Conservation (phyloP, 2,329 filamentous ascomycete genomes). For the Aspergillus glaucus region DNA sequence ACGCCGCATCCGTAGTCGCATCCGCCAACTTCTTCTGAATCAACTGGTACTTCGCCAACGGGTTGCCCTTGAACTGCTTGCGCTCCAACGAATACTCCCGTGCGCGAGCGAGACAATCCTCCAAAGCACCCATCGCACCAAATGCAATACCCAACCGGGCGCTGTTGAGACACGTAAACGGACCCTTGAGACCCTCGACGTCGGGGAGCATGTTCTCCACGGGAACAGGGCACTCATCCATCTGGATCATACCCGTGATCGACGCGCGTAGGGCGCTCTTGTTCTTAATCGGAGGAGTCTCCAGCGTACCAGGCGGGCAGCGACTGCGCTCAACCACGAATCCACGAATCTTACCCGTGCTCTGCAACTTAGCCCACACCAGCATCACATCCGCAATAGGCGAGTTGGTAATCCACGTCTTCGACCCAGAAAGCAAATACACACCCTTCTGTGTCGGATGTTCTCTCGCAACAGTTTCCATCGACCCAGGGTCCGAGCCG, state of each 20-base stretch:
- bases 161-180: constrained; percentile 90
- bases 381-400: constrained; percentile 79
- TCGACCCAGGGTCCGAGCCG: constrained; percentile 81
- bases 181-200: constrained; percentile 77
- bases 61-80: constrained; percentile 94
- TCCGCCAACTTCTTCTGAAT: constrained; percentile 97
- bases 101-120: constrained; percentile 79
- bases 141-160: constrained; percentile 90
- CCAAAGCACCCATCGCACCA: constrained; percentile 86
- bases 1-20: constrained; percentile 82
- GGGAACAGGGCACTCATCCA: constrained; percentile 83
- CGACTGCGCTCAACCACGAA: constrained; percentile 82
- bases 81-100: constrained; percentile 84
- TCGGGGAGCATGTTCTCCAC: constrained; percentile 90
- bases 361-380: constrained; percentile 88
- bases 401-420: constrained; percentile 95
- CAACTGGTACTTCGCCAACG: constrained; percentile 90
- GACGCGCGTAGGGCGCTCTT: constrained; percentile 92
- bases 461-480: constrained; percentile 80
- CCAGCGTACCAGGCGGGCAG: constrained; percentile 80
- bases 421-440: constrained; percentile 69
- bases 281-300: constrained; percentile 87
- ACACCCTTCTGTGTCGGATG: constrained; percentile 81
- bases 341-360: constrained; percentile 87
- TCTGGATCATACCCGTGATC: constrained; percentile 95